A percentile compares a stretch with the other conserved stretches of the same genome.
Conservation (phyloP, 1,284 basidiomycete species). For the Sporisorium reilianum region DNA sequence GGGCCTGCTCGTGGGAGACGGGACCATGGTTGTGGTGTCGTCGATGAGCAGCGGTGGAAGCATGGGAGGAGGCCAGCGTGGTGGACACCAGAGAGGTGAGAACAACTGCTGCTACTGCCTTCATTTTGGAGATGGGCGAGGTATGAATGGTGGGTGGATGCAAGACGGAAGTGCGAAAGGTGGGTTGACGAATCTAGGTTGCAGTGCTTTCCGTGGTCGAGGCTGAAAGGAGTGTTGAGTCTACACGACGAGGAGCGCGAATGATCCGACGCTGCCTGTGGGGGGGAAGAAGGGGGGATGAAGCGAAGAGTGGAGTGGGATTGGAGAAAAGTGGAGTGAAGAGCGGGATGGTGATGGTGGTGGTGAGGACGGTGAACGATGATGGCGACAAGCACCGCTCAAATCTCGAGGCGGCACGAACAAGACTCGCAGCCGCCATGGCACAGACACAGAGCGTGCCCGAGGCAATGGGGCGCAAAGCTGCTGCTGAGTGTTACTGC, state of each 20-base stretch:
- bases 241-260: slow-evolving; percentile 7
- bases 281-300: slow-evolving; percentile 11
- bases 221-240: slow-evolving; percentile 27
- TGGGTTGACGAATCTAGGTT: slow-evolving; percentile 13
- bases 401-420: background rate
- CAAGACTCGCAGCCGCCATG: background rate
- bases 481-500: background rate
- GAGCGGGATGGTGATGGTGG: slow-evolving; percentile 6
- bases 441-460: background rate
- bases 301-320: background rate
- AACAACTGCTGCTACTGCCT: slow-evolving; percentile 33
- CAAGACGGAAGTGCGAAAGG: slow-evolving; percentile 2
- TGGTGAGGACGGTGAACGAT: slow-evolving; percentile 10
- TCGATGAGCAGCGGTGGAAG: slow-evolving; percentile 12
- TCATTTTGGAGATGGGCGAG: slow-evolving; percentile 19
- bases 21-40: slow-evolving; percentile 42
- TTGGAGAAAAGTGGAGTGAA: slow-evolving; percentile 5
- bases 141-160: slow-evolving; percentile 1
- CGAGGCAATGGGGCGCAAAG: background rate
- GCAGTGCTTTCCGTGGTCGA: slow-evolving; percentile 10
- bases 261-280: slow-evolving; percentile 1
- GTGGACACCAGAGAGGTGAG: slow-evolving; percentile 35
- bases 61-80: slow-evolving; percentile 37
- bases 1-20: slow-evolving; percentile 24
- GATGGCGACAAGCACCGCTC: background rate